Conservation (phyloP, 2,329 filamentous ascomycete species). For the Penicillium expansum region DNA sequence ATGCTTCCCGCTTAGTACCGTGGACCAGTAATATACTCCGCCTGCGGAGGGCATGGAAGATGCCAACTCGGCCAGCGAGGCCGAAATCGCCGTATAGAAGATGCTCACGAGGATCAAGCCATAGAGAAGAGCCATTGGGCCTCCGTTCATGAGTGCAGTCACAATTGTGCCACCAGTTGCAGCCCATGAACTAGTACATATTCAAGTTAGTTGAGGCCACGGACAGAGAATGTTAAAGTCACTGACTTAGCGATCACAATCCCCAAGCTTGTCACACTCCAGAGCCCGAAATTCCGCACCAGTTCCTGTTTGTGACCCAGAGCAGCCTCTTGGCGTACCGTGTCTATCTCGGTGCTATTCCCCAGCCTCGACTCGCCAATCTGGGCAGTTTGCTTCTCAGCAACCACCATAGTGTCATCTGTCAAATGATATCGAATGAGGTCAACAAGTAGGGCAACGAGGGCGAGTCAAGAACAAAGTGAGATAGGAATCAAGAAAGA, state of each 20-base stretch:
- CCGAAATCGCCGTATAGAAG: conserved; percentile 55
- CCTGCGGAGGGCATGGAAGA: conserved; percentile 56
- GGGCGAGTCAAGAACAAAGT: not conserved
- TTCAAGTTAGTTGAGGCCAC: not conserved
- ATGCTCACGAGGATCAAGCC: conserved; percentile 48
- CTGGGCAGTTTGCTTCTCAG: not conserved
- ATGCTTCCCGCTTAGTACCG: conserved; percentile 49
- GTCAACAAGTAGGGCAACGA: not conserved
- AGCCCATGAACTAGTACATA: conserved; percentile 54
- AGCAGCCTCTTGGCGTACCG: conserved; percentile 25
- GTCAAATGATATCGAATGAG: not conserved
- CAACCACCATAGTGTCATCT: not conserved
- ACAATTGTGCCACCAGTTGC: conserved; percentile 56
- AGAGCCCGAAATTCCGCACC: conserved; percentile 55
- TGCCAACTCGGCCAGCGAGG: conserved; percentile 56
- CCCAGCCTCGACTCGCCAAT: not conserved
- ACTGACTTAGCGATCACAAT: conserved; percentile 50
- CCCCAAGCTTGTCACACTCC: conserved; percentile 56
- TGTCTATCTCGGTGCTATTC: conserved; percentile 15
- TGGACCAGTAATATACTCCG: conserved; percentile 58
- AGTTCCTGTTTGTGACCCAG: conserved; percentile 58
- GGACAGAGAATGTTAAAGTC: not conserved
- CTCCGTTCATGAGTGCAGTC: conserved; percentile 57
- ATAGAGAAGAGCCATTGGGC: conserved; percentile 58
- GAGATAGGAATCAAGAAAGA: not conserved